phyloP scores from a whole-genome alignment of 148 eudicot species.

The Chenopodium suecicum region DNA sequence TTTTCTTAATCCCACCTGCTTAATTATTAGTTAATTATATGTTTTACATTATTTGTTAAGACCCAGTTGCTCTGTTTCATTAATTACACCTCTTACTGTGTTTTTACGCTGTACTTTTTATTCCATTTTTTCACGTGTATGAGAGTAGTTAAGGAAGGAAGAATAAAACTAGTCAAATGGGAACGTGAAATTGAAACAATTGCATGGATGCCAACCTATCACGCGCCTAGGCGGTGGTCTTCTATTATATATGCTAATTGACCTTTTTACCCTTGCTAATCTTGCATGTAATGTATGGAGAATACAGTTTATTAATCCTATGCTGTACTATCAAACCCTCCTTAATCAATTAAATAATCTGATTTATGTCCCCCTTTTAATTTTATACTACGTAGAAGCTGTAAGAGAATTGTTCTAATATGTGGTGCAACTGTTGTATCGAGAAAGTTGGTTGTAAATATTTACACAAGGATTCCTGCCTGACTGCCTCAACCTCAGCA shows the following conservation, averaged over 20 bases:
- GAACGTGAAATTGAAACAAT: slow-evolving; percentile 43
- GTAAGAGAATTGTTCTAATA: no score
- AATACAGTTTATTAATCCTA: background rate
- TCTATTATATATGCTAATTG: slow-evolving; percentile 2
- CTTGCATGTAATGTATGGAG: background rate
- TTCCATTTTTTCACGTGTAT: slow-evolving; percentile 11
- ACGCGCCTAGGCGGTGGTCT: slow-evolving; percentile 79
- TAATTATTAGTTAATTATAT: background rate
- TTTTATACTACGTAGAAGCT: background rate
- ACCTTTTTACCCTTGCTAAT: slow-evolving; percentile 25
- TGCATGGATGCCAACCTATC: slow-evolving; percentile 53
- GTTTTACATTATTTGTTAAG: slow-evolving; percentile 16
- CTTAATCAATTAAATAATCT: background rate
- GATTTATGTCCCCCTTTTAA: background rate
- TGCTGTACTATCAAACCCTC: background rate
- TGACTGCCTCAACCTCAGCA: slow-evolving; percentile 1
- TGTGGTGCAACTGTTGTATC: no score
- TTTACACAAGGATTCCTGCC: background rate
- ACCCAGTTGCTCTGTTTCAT: slow-evolving; percentile 30
- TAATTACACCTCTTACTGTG: background rate
- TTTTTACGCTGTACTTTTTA: background rate
- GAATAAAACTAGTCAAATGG: slow-evolving; percentile 42
- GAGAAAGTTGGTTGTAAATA: background rate
- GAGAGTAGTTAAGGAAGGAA: background rate
- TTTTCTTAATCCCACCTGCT: slow-evolving; percentile 5